Evolutionary conservation across 306 rosid species (phyloP), one percentile per base, ranked within the genome.

Genomic region (Cicer yamashitae): DNA sequence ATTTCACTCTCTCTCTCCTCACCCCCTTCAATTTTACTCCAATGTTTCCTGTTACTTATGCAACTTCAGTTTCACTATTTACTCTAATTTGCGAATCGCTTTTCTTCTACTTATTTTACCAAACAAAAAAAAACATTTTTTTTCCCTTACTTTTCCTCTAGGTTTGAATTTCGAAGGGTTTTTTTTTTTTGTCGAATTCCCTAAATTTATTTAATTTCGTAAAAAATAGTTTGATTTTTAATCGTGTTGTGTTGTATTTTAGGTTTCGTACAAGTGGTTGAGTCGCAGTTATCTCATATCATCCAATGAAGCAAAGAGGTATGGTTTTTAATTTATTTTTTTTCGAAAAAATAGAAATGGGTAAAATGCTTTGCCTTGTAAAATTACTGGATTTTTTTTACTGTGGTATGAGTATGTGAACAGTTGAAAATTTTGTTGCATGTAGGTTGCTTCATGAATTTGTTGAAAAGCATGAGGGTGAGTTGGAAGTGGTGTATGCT

Each of bases 221-320:
- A 25, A 38, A 20, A 53, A 62, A 8, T 45, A 40, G 2, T 51
- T 61, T 70, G 14, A 54, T 41, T 44, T 37, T 62, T 45, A 18
- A 43, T 51, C 40, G 50, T 7, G 13, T 56, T 10, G 20, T 67
- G 10, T 81, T 37, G 46, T 81, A 53, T 75, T 70, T 67, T 85
- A 91, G 98, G 97, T 92, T 84, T 92, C 98, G 30, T 96, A 96
- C 86, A 92, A 96, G 72, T 96, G 99, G 99, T 82, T 96, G 52
- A 96, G 98, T 86, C 98, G 98, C 83, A 90, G 82, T 83, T 92
- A 92, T 88, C 83, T 85, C 88, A 75, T 96, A 67, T 84, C 99
- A 15, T 92, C 98, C 39, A 77, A 87, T 77, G 84, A 81, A 70
- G 99, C 99, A 47, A 96, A 92, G 83, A 90, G 96, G 99, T 90